phyloP scores from a whole-genome alignment of 441 rosid genomes.

The Breynia disticha region DNA sequence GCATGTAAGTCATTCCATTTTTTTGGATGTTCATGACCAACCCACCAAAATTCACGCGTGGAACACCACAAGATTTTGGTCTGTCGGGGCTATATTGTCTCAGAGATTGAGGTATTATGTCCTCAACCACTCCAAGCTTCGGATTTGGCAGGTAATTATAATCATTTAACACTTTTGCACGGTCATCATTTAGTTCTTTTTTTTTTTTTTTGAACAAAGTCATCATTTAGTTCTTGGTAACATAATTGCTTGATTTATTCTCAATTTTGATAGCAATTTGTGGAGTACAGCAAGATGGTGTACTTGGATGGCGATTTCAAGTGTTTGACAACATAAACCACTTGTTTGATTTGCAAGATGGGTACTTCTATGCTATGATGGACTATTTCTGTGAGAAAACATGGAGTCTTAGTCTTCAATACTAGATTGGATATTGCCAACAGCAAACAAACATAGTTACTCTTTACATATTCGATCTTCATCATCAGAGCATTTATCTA shows the following conservation, averaged over 20 bases:
- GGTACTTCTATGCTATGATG: conserved; percentile 49
- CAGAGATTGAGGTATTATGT: conserved; percentile 65
- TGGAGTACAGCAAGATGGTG: conserved; percentile 57
- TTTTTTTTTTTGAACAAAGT: too few relatives aligned
- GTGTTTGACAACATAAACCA: conserved; percentile 58
- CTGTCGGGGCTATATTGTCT: conserved; percentile 61
- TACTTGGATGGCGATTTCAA: conserved; percentile 71
- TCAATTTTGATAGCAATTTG: conserved; percentile 32
- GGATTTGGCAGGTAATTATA: conserved; percentile 83
- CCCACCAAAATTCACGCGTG: too few relatives aligned
- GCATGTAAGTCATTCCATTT: too few relatives aligned
- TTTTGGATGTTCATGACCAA: too few relatives aligned
- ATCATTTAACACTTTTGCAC: too few relatives aligned
- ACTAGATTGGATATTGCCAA: conserved; percentile 52
- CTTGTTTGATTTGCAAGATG: conserved; percentile 40
- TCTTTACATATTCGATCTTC: too few relatives aligned
- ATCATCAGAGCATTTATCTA: too few relatives aligned
- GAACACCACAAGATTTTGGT: conserved; percentile 49
- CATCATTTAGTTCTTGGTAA: too few relatives aligned
- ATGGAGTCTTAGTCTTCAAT: conserved; percentile 52
- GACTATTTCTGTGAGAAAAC: conserved; percentile 71
- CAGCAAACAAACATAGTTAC: too few relatives aligned
- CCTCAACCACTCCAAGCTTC: conserved; percentile 84
- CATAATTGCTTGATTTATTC: too few relatives aligned
- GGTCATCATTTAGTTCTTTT: too few relatives aligned